Evolutionary conservation across 768 basidiomycete species (phyloP), one percentile per base, ranked within the genome.

Genomic region (Austroboletus festivus): DNA sequence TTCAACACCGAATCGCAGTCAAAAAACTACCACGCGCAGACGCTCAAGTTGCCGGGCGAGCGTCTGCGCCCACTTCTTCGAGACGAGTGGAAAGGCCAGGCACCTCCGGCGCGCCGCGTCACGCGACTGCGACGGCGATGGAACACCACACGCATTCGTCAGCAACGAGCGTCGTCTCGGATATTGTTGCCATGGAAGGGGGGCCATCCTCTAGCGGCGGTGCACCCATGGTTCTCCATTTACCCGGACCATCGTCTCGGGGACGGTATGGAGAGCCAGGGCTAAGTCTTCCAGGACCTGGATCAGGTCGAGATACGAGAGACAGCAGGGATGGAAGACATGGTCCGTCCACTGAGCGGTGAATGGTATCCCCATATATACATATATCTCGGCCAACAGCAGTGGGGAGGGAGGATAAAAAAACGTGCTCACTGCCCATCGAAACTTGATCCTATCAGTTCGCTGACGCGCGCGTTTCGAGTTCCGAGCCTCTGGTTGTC

Each of bases 21-120:
- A 86, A 86, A 87, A 86, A 86, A 87, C 76, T 83, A 48, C 76
- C 71, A 61, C 79, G 84, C 85, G 85, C 85, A 85, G 85, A 83
- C 78, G 84, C 76, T 75, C 75, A 77, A 59, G 61, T 60, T 49
- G 62, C 83, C 78, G 84, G 83, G 85, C 82, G 81, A 71, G 78
- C 79, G 83, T 83, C 85, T 85, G 85, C 85, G 84, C 81, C 77
- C 56, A 73, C 68, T 63, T 55, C 60, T 38, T 51, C 54, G 23
- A 61, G 66, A 50, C 54, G 68, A 18, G 53, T 54, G 56, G 65
- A 67, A 58, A 55, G 65, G 53, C 68, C 65, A 58, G 68, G 66
- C 55, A 67, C 52, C 42, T n/a, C n/a, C n/a, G 38, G 59, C 72
- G 55, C 73, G 68, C 64, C 77, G 73, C 66, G 72, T 60, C 57